Percentiles rank a stretch among this genome's conserved stretches.
Conservation (phyloP, 2,329 filamentous ascomycete species). For the Aureobasidium sp. region DNA sequence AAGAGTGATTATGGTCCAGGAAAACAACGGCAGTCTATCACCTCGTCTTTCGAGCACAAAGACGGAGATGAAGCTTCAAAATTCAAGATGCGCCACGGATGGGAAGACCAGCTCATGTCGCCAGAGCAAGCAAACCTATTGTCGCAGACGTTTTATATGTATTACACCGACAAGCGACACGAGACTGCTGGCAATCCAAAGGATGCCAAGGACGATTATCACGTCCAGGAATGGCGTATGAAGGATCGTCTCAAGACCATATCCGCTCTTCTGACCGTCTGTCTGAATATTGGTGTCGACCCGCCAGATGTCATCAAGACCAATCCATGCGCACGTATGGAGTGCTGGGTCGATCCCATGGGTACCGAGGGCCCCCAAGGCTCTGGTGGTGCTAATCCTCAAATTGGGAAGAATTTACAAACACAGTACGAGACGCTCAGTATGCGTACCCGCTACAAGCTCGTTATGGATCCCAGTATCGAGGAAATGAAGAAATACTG, state of each 20-base stretch:
- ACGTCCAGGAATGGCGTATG: conserved; percentile 92
- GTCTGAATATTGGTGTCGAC: conserved; percentile 94
- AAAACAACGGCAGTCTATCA: conserved; percentile 14
- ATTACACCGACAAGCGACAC: conserved; percentile 96
- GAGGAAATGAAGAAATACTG: conserved; percentile 98
- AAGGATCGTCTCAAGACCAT: conserved; percentile 94
- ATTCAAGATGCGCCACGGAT: conserved; percentile 66
- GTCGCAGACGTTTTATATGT: conserved; percentile 97
- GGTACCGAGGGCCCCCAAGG: conserved; percentile 62
- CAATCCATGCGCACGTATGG: conserved; percentile 82
- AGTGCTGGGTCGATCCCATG: conserved; percentile 94
- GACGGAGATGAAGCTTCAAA: conserved; percentile 27
- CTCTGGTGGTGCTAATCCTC: conserved; percentile 52
- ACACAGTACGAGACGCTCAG: conserved; percentile 93
- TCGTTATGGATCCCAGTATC: conserved; percentile 91
- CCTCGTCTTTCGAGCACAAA: conserved; percentile 26
- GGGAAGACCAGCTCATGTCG: conserved; percentile 86
- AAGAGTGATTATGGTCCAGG: conserved; percentile 47
- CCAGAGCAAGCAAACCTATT: conserved; percentile 82
- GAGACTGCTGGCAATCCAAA: conserved; percentile 88
- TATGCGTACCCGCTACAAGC: conserved; percentile 93
- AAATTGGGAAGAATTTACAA: conserved; percentile 93
- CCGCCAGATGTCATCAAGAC: conserved; percentile 96
- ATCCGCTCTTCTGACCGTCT: conserved; percentile 87
- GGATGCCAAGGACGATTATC: conserved; percentile 24